Evolutionary conservation across 176 grass and related monocot species (phyloP), one percentile per base, ranked within the genome.

Genomic region (Oryza australiensis): DNA sequence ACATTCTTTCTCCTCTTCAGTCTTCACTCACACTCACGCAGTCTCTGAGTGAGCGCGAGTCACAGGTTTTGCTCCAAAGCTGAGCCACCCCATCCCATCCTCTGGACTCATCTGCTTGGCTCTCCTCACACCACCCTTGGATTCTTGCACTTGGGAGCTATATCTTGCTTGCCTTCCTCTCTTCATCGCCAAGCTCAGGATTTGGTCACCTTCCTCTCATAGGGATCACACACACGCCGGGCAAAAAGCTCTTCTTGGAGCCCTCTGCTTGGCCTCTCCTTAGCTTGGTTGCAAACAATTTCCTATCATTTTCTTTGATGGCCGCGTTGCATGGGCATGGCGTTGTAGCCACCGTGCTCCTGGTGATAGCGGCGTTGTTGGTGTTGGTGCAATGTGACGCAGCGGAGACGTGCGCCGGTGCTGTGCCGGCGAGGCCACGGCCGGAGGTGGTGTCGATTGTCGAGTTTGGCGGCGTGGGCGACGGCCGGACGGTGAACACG

Each of bases 401-500:
- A 28, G 60, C 20, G 35, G 26, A 33, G 84, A 88, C 94, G 51
- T 97, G 94, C 77, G 45, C 63, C 2, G 74, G 85, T 8, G 32
- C 68, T 32, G 91, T 89, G 20, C 94, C 94, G 66, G 72, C 80
- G 79, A 88, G 26, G 71, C 20, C n/a, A 7, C 87, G 91, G 43
- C 66, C 91, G 49, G 85, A 94, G 89, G 80, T 82, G 85, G 5
- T 97, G 26, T 90, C 89, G 32, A 94, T 97, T 60, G 35, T 57
- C 5, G 76, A 92, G 37, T 92, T 97, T 12, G 94, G 94, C 22
- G 94, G 87, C 40, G 85, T 94, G 33, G 94, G 91, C 1, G 91
- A 97, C 66, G 91, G 91, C 10, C 81, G 66, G 79, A 92, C 87
- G 41, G 62, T 97, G 9, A 97, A 97, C 82, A 97, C 91, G 26